Evolutionary conservation across 768 basidiomycete species (phyloP).

Genomic region (Pleurotus cornucopiae): DNA sequence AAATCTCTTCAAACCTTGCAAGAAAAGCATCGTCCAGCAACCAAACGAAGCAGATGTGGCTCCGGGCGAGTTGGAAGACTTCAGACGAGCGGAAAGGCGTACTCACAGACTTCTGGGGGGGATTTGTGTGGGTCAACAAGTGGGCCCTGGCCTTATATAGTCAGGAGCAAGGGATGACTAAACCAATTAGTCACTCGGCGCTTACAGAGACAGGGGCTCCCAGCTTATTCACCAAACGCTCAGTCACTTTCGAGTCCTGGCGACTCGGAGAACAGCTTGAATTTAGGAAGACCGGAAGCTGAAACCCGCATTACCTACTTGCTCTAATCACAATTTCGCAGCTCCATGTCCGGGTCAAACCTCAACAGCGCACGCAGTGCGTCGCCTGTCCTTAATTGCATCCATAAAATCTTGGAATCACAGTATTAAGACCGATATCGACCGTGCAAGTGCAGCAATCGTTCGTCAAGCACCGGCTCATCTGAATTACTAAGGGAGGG

Average conservation of each 20-base stretch:
- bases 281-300: no score
- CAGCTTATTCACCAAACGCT: no score
- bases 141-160: neutral
- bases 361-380: no score
- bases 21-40: neutral
- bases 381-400: no score
- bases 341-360: no score
- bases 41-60: neutral
- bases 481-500: constrained; percentile 15
- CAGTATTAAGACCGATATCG: no score
- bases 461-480: no score
- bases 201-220: neutral
- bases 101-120: constrained; percentile 3
- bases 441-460: neutral
- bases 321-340: no score
- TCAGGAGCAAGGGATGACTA: neutral
- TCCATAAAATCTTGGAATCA: no score
- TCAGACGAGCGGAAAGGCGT: neutral
- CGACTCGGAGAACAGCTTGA: no score
- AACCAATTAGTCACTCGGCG: constrained; percentile 4
- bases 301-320: no score
- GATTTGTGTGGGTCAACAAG: neutral
- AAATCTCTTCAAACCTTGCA: neutral
- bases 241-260: no score
- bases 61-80: neutral